Base-by-base conservation (phyloP, 352 stramenopile species). In the Phytophthora pini region DNA sequence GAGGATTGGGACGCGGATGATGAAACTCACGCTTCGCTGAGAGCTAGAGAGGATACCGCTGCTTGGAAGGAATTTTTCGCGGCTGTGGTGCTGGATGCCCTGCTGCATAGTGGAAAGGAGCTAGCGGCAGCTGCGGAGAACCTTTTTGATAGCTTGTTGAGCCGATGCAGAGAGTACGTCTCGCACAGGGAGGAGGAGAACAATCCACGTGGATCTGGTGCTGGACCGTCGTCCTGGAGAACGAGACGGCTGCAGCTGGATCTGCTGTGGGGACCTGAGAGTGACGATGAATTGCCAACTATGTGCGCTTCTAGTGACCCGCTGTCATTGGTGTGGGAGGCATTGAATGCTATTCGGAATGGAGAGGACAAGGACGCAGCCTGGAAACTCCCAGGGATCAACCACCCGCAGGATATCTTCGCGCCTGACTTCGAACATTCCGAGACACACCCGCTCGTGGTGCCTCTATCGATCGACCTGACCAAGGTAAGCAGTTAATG, bases 1-100 rank as follows among this genome's bases (percentile, higher is more conserved):
- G 81, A 89, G 15, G 79, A 91, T 51, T 88, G 87, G 40, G 78
- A 69, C 41, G 65, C 26, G 12, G 82, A 90, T 7, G 70, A 72
- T 4, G 83, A 90, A 38, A 76, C 80, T 2, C 51, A 73, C 15
- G 45, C 53, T 9, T 75, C 73, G 9, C 56, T 89, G 13, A 61
- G 79, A 17, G 61, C 59, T 3, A 65, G 70, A 3, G 83, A 94
- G 56, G 59, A 92, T 53, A 67, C 72, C 0, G 74, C 74, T 0
- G 84, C 87, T 11, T 91, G 84, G 76, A 93, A 95, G 51, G 87
- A 95, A 57, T 93, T 88, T 36, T 84, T 92, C 52, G 79, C 80
- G 1, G 76, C 76, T 2, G 61, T 93, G 36, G 85, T 93, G 43
- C 72, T 95, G 22, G 82, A 93, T 50, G 77, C 83, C 24, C 55